Base-by-base conservation (phyloP, 1,284 basidiomycete genomes). In the Chalciporus sp. region DNA sequence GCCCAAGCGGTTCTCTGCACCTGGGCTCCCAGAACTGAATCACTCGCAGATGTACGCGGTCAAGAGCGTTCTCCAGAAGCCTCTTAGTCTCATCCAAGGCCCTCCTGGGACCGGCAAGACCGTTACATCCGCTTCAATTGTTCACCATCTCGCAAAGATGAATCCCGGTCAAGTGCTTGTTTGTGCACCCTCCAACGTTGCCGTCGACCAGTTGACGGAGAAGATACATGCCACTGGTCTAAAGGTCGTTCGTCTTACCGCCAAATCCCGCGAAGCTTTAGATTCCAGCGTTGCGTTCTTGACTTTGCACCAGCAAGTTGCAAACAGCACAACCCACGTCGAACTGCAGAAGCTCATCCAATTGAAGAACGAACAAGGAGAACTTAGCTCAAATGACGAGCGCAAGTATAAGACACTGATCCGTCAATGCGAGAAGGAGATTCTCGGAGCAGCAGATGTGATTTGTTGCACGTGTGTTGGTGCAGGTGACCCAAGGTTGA, bases 21-120 rank as follows among this genome's bases (percentile, higher is more conserved):
- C 96, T 4, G 94, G 95, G 39, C 86, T 99, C 42, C 97, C 97
- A 4, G 97, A 99, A 72, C 87, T 99, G 64, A 99, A 99, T 67
- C 95, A 98, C 70, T 98, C 95, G 35, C 97, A 99, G 71, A 98
- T 99, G 90, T 95, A 92, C 71, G 97, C 97, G 1, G 97, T 99
- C 69, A 99, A 98, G 78, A 94, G 92, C 60, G 97, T 99, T 4
- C 78, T 99, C 17, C 95, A 99, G 73, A 98, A 98, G 73, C 97
- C 96, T n/a, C 83, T 99, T 54, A 95, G 92, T 67, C 81, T 99
- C 53, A 99, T 99, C 64, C 95, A 98, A 78, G 97, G 97, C 17
- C 97, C 97, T 26, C 97, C 97, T 12, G 97, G 97, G 40, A 99
- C 97, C 0, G 97, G 97, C 42, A 99, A 99, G 77, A 99, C 97